Evolutionary conservation across 129 eudicot genomes (phyloP), one percentile per base, ranked within the genome.

Genomic region (Artemisia argyi): DNA sequence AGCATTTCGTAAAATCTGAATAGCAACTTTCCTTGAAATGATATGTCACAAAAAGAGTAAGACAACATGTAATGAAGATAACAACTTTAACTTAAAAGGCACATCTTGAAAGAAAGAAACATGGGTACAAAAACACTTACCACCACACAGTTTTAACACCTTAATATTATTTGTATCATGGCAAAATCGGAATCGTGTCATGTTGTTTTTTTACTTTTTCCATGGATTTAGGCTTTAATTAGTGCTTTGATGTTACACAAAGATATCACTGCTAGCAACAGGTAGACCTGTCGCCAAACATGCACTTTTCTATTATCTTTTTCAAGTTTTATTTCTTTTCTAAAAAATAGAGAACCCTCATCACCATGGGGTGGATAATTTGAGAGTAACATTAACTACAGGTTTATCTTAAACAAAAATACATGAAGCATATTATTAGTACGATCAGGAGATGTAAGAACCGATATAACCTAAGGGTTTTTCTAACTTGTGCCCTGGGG

Each of bases 11-110:
- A 22, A 16, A 54, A 65, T 74, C 61, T 44, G 15, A 7, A 47
- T 57, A 15, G 52, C 30, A 24, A 42, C 49, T 54, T 22, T 46
- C 73, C 28, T 44, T n/a, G n/a, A n/a, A n/a, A 59, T 66, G 52
- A 47, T 24, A 75, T 66, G 73, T 58, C 66, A 58, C 65, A 28
- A 32, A 66, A 66, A 75, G 79, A 55, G 46, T 54, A 44, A 56
- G 79, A 48, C 73, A 39, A 39, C 46, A 39, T 39, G 10, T 39
- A 74, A n/a, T 15, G 72, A n/a, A 65, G 62, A 24, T 69, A 55
- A 11, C 15, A 54, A 55, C 18, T 54, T 44, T 65, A 0, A 19
- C 58, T 16, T 66, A 20, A 26, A 24, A 66, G 58, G 57, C 18
- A 1, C 57, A 44, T 48, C 20, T 66, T 12, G 17, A 65, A 66